Base-by-base conservation (phyloP, 2,329 filamentous ascomycete genomes). In the Trichothecium roseum region DNA sequence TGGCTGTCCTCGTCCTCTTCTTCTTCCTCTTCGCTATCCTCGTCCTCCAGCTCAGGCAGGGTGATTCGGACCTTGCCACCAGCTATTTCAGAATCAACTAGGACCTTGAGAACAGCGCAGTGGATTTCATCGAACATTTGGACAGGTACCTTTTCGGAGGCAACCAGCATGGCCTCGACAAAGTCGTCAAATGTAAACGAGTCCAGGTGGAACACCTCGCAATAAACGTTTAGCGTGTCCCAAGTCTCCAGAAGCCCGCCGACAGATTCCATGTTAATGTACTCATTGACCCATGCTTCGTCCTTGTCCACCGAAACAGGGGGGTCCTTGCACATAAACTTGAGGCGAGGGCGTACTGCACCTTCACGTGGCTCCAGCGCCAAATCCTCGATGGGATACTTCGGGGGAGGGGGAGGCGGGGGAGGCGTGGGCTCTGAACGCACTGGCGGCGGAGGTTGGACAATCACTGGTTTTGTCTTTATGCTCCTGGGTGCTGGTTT, bases 121-220 rank as follows among this genome's bases (percentile, higher is more conserved):
- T 96, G 89, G 5, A 91, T 74, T 55, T 98, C 91, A 34, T 85
- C 79, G 45, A 95, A 80, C 1, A 98, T 66, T 52, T 95, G 82
- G 35, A 91, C 91, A 7, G 81, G 79, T 1, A 76, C 64, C 16
- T 85, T 77, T 24, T 80, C 73, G 0, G 78, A 86, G 0, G 82
- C 73, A 39, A 88, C 81, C 33, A 79, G 72, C 68, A 98, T 78
- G 1, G 88, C 82, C 53, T 96, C 83, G 4, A 94, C 70, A 49
- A 88, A 96, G 55, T 98, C 91, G 54, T 98, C 91, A 50, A 96
- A 93, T 0, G 89, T 96, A 53, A 98, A 98, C 0, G 89, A 96
- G 56, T 98, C 91, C 18, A 98, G 69, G 50, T 85, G 77, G 52
- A 94, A 94, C 14, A 95, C 81, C 50, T 94, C 86, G 52, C 87